phyloP scores from a whole-genome alignment of 108 stramenopile species.

The Pinguiococcus pyrenoidosus region DNA sequence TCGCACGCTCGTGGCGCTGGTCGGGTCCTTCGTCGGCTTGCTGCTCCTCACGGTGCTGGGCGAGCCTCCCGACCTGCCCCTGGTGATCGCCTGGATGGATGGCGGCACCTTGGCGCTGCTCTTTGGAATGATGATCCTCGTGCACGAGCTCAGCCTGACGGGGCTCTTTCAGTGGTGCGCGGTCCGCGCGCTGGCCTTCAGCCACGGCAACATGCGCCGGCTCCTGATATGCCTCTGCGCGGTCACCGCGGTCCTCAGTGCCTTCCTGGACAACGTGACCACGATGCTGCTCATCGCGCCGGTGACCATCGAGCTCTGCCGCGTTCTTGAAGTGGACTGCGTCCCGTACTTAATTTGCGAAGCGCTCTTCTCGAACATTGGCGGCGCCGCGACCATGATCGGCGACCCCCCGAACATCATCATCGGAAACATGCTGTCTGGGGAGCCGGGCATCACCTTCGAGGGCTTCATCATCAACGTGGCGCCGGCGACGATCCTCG shows the following conservation, averaged over 20 bases:
- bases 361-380: constrained; percentile 29
- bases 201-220: constrained; percentile 38
- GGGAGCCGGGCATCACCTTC: constrained; percentile 45
- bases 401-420: constrained; percentile 53
- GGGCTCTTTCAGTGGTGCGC: constrained; percentile 54
- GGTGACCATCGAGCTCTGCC: constrained; percentile 55
- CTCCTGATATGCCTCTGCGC: constrained; percentile 37
- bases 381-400: constrained; percentile 52
- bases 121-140: constrained; percentile 58
- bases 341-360: constrained; percentile 46
- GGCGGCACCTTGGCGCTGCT: constrained; percentile 40
- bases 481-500: constrained; percentile 42
- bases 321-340: constrained; percentile 43
- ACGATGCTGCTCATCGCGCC: constrained; percentile 49
- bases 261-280: constrained; percentile 52
- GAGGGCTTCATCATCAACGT: constrained; percentile 51
- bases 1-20: constrained; percentile 48
- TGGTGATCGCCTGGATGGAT: not conserved
- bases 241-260: constrained; percentile 37
- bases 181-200: constrained; percentile 35
- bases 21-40: constrained; percentile 44
- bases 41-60: constrained; percentile 42
- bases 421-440: constrained; percentile 44
- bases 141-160: constrained; percentile 46
- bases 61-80: constrained; percentile 31